Evolutionary conservation across 352 stramenopile species (phyloP).

Genomic region (Phytopythium sindhum): DNA sequence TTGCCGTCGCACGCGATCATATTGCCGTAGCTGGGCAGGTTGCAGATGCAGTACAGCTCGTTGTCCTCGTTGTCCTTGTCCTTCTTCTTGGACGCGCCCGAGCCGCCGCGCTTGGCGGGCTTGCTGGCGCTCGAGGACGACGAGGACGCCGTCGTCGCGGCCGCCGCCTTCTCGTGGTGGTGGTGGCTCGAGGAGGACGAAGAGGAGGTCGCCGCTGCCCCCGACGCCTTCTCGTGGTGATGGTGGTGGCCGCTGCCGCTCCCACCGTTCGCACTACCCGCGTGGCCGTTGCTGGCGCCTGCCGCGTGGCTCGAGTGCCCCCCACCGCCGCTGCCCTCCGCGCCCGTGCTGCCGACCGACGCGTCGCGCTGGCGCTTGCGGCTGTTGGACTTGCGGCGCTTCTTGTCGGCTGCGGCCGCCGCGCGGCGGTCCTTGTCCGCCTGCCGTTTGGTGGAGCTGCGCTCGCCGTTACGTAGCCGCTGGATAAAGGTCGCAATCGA

Average conservation of each 20-base stretch:
- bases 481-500: conserved; percentile 85
- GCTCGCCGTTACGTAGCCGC: conserved; percentile 79
- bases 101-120: conserved; percentile 14
- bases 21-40: conserved; percentile 83
- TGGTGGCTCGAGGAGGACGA: neutral
- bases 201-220: neutral
- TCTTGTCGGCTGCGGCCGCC: conserved; percentile 35
- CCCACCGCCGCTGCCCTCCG: neutral
- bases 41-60: conserved; percentile 87
- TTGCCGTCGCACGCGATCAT: conserved; percentile 90
- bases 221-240: neutral
- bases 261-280: neutral
- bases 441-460: conserved; percentile 41
- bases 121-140: conserved; percentile 7
- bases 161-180: neutral
- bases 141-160: neutral
- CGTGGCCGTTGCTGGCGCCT: neutral
- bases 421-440: conserved; percentile 64
- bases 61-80: conserved; percentile 78
- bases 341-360: conserved; percentile 18
- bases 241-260: neutral
- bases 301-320: neutral
- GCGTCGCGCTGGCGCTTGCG: conserved; percentile 69
- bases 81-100: conserved; percentile 44
- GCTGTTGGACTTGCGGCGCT: conserved; percentile 72